These are phyloP conservation scores for Sporothrix luriei DNA, from an alignment of 2,329 filamentous ascomycete species.

Conservation along the genomic window DNA sequence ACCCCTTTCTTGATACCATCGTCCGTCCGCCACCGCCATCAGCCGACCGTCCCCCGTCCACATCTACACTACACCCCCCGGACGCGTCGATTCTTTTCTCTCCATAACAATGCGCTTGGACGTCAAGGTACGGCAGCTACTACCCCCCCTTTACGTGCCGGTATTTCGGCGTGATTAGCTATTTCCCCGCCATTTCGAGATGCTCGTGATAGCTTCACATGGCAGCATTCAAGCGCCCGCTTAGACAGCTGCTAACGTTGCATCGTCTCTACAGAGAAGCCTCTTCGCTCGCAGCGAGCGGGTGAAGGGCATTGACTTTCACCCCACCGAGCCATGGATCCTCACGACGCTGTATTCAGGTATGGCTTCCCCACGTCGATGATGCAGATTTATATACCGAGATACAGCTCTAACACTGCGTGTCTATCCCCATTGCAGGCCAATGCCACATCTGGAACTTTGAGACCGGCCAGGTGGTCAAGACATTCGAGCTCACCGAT, in stretches of 20 bases:
- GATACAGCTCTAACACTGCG: constrained; percentile 9
- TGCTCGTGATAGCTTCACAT: constrained; percentile 25
- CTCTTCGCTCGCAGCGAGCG: constrained; percentile 38
- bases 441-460: constrained; percentile 99
- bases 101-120: constrained; percentile 37
- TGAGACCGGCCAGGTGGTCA: constrained; percentile 94
- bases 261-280: constrained; percentile 32
- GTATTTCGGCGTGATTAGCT: neutral
- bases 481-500: constrained; percentile 98
- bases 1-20: constrained; percentile 23
- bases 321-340: constrained; percentile 38
- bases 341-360: constrained; percentile 94
- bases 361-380: constrained; percentile 48
- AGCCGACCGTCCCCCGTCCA: constrained; percentile 11
- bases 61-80: neutral
- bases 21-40: constrained; percentile 11
- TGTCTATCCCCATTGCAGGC: constrained; percentile 53
- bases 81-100: neutral
- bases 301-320: constrained; percentile 38
- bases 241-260: neutral
- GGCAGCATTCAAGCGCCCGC: neutral
- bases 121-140: constrained; percentile 34
- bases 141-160: neutral
- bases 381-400: neutral
- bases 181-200: constrained; percentile 13